These are phyloP conservation scores for Eimeria brunetti DNA, from an alignment of 169 alveolate species.

Conservation along the genomic window DNA sequence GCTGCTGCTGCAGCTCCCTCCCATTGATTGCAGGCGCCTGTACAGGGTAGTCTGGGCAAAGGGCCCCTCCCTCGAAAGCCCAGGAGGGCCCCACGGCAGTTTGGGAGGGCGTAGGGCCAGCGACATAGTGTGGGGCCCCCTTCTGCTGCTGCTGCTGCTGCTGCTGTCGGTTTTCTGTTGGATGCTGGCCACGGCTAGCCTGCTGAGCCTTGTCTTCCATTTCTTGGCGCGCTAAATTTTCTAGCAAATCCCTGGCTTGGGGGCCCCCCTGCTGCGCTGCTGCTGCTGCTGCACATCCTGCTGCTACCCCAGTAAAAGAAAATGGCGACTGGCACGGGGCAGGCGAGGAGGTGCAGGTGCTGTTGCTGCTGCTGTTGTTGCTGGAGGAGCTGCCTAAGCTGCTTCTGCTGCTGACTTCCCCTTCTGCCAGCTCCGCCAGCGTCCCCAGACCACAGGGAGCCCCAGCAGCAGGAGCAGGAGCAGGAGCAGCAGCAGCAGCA, in stretches of 20 bases:
- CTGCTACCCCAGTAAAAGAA: constrained; percentile 22
- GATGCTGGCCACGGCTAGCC: constrained; percentile 1
- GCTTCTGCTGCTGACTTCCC: constrained; percentile 68
- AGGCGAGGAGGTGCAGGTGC: constrained; percentile 65
- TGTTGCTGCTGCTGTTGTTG: constrained; percentile 63
- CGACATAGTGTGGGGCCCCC: background rate
- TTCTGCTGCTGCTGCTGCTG: constrained; percentile 52
- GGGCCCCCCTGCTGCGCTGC: constrained; percentile 20
- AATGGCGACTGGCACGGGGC: constrained; percentile 67
- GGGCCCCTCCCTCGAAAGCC: constrained; percentile 34
- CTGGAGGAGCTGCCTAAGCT: constrained; percentile 33
- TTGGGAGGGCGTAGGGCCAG: constrained; percentile 1
- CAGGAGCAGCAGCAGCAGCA: constrained; percentile 8
- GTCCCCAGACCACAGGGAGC: constrained; percentile 28
- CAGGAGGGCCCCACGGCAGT: constrained; percentile 40
- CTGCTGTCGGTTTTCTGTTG: constrained; percentile 12
- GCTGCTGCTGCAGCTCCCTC: constrained; percentile 66
- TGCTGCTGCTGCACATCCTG: background rate
- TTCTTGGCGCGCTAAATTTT: background rate
- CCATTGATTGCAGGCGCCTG: constrained; percentile 6
- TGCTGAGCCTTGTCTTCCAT: constrained; percentile 8
- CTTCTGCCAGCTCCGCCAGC: constrained; percentile 22
- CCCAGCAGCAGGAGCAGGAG: constrained; percentile 23
- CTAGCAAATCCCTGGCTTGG: background rate
- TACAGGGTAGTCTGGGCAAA: constrained; percentile 50